phyloP scores from a whole-genome alignment of 495 filamentous ascomycete species.

The Hypoxylon perforatum region DNA sequence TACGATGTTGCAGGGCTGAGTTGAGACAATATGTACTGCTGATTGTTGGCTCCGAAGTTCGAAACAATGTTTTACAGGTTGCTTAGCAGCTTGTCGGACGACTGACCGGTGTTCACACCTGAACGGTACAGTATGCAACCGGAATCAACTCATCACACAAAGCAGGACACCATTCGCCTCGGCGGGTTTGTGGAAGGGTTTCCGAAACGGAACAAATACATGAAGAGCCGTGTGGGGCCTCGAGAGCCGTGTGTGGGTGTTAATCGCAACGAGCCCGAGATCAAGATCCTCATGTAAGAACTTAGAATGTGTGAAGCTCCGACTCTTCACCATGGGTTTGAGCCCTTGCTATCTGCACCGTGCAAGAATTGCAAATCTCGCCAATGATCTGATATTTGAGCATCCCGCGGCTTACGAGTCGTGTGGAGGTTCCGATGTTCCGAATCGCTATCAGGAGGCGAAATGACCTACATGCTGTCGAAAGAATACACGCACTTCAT shows the following conservation, averaged over 20 bases:
- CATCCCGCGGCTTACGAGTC: constrained; percentile 23
- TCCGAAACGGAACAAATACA: constrained; percentile 27
- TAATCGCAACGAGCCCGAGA: constrained; percentile 23
- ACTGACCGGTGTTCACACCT: constrained; percentile 11
- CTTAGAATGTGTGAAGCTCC: constrained; percentile 38
- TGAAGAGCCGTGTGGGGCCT: constrained; percentile 21
- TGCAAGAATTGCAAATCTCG: constrained; percentile 31
- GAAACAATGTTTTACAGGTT: constrained; percentile 14
- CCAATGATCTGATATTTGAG: constrained; percentile 27
- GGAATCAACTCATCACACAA: constrained; percentile 25
- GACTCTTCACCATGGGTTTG: constrained; percentile 7
- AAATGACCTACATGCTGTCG: constrained; percentile 20
- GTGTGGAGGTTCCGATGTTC: constrained; percentile 28
- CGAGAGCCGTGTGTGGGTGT: constrained; percentile 14
- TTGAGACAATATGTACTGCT: constrained; percentile 22
- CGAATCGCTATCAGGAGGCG: constrained; percentile 22
- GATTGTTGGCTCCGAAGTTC: constrained; percentile 23
- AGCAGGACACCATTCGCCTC: constrained; percentile 17
- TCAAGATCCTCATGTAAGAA: constrained; percentile 41
- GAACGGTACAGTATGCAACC: constrained; percentile 15
- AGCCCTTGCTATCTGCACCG: constrained; percentile 30
- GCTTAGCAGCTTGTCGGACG: constrained; percentile 13
- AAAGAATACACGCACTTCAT: constrained; percentile 16
- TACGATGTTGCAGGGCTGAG: constrained; percentile 27
- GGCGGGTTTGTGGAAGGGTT: constrained; percentile 26